These are phyloP conservation scores for Rhizoctonia solani DNA, from an alignment of 1,284 basidiomycete genomes.

Conservation along the genomic window DNA sequence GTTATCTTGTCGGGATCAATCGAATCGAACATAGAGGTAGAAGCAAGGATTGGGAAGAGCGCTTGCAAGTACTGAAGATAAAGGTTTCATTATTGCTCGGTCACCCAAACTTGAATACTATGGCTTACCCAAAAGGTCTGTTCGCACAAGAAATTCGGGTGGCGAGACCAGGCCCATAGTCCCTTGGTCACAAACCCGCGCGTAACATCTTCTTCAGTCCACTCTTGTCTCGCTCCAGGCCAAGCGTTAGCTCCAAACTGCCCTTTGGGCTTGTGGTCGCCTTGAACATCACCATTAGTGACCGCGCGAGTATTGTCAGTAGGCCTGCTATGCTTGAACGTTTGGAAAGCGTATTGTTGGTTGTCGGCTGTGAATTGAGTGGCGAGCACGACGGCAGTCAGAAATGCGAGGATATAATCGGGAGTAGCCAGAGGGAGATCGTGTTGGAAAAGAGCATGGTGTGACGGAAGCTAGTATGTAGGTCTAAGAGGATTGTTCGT, in stretches of 20 bases:
- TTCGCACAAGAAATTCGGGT: conserved; percentile 91
- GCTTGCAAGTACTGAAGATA: conserved; percentile 65
- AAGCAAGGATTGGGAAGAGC: conserved; percentile 63
- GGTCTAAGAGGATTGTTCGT: conserved; percentile 34
- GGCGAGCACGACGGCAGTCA: conserved; percentile 63
- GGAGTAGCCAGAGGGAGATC: conserved; percentile 54
- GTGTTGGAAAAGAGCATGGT: conserved; percentile 49
- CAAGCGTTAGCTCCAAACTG: conserved; percentile 54
- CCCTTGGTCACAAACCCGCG: conserved; percentile 86
- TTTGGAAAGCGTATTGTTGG: conserved; percentile 71
- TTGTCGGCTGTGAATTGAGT: conserved; percentile 87
- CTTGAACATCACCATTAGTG: too few relatives aligned
- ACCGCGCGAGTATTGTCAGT: conserved; percentile 20
- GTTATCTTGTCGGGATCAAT: conserved; percentile 41
- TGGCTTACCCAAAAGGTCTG: conserved; percentile 75
- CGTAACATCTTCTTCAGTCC: conserved; percentile 67
- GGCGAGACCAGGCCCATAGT: conserved; percentile 83
- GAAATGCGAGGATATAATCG: conserved; percentile 67
- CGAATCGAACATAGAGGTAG: conserved; percentile 37
- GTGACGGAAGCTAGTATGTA: conserved; percentile 50
- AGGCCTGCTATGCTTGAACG: conserved; percentile 66
- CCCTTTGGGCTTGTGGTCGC: neutral
- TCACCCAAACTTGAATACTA: conserved; percentile 33
- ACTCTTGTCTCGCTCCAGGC: conserved; percentile 64
- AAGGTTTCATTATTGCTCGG: conserved; percentile 29